Evolutionary conservation across 345 rosid genomes (phyloP).

Genomic region (Sisymbrium altissimum): DNA sequence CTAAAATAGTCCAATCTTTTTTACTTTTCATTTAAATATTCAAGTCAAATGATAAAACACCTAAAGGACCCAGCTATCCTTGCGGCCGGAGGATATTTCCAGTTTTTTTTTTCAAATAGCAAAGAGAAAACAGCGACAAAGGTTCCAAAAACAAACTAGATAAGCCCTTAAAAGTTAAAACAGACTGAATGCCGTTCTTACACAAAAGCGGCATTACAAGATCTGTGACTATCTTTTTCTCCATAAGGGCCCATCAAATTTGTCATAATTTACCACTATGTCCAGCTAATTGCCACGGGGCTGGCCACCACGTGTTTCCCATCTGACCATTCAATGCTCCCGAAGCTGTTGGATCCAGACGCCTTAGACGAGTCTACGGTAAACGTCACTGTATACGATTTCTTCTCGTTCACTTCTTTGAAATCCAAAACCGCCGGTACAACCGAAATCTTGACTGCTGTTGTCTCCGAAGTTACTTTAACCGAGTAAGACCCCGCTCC

Average conservation of each 20-base stretch:
- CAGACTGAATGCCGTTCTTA: conserved; percentile 22
- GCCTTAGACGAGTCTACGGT: conserved; percentile 44
- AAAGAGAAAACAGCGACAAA: background rate
- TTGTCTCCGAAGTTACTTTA: conserved; percentile 34
- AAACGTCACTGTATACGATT: conserved; percentile 66
- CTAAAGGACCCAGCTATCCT: background rate
- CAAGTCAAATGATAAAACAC: conserved; percentile 14
- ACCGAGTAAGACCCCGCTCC: conserved; percentile 57
- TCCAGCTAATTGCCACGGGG: conserved; percentile 83
- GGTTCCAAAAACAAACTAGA: conserved; percentile 3
- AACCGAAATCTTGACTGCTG: conserved; percentile 55
- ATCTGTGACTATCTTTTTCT: background rate
- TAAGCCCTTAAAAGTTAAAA: background rate
- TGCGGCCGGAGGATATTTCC: conserved; percentile 10
- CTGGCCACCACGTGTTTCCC: conserved; percentile 69
- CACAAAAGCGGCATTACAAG: conserved; percentile 10
- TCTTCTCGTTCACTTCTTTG: conserved; percentile 53
- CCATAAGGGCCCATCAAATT: background rate
- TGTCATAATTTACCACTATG: conserved; percentile 33
- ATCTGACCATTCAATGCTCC: conserved; percentile 71
- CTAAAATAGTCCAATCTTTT: background rate
- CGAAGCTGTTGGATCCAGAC: conserved; percentile 44
- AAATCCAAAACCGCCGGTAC: conserved; percentile 61
- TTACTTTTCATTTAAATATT: background rate
- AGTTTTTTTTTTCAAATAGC: background rate